Conservation (phyloP, 371 early-diverging fungal genomes). For the Circinella umbellata region DNA sequence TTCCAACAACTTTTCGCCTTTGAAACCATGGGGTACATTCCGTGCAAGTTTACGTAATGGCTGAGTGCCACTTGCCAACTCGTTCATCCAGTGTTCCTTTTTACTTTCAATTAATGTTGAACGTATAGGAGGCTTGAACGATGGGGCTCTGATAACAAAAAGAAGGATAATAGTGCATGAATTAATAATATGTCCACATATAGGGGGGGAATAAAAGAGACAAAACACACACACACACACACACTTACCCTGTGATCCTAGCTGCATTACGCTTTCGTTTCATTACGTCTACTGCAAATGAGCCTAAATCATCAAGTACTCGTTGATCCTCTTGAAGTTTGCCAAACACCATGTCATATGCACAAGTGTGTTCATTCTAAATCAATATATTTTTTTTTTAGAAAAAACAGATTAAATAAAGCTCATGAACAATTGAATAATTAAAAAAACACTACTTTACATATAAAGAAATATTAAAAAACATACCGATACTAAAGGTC, state of each 20-base stretch:
- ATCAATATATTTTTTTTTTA: background rate
- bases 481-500: conserved; percentile 51
- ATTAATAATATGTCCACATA: too few species aligned
- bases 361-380: conserved; percentile 55
- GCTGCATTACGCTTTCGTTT: conserved; percentile 57
- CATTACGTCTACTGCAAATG: conserved; percentile 64
- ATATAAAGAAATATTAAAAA: background rate
- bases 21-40: conserved; percentile 69
- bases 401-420: background rate
- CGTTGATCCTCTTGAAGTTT: conserved; percentile 58
- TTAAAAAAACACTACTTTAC: background rate
- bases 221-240: conserved; percentile 27
- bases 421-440: background rate
- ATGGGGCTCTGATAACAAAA: conserved; percentile 40
- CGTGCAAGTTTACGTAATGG: conserved; percentile 63
- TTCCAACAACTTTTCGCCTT: conserved; percentile 70
- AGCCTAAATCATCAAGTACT: conserved; percentile 53
- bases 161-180: background rate
- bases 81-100: conserved; percentile 66
- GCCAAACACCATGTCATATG: conserved; percentile 55
- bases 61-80: conserved; percentile 55
- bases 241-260: conserved; percentile 54
- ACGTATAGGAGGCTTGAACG: conserved; percentile 63
- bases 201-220: too few species aligned
- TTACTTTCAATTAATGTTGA: conserved; percentile 60